Evolutionary conservation across 495 filamentous ascomycete genomes (phyloP).

Genomic region (Thozetella sp.): DNA sequence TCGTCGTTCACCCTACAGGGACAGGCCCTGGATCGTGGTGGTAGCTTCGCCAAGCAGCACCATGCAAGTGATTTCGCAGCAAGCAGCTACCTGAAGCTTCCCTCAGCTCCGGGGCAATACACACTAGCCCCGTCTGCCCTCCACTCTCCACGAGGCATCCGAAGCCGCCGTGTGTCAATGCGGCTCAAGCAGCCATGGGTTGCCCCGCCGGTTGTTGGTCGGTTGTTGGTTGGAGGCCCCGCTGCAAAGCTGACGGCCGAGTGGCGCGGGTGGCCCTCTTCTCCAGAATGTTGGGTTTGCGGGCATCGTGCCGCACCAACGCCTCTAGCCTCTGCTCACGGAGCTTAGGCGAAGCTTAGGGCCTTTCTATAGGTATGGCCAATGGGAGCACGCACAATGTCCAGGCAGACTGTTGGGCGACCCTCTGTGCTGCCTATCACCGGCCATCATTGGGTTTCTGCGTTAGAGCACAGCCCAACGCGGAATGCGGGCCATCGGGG

Average conservation of each 20-base stretch:
- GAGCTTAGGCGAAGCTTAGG: too few species aligned
- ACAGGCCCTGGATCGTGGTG: too few species aligned
- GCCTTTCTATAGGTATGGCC: neutral
- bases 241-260: neutral
- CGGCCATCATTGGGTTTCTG: neutral
- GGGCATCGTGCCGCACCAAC: too few species aligned
- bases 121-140: neutral
- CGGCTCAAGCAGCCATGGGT: conserved; percentile 1
- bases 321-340: neutral
- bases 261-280: too few species aligned
- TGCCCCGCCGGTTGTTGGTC: too few species aligned
- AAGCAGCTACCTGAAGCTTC: neutral
- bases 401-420: neutral
- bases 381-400: neutral
- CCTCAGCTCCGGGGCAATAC: neutral
- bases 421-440: neutral
- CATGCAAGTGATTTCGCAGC: neutral
- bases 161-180: neutral
- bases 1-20: too few species aligned
- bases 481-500: neutral
- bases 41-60: too few species aligned
- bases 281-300: too few species aligned
- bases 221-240: neutral
- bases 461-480: neutral
- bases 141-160: neutral